These are phyloP conservation scores for Raffaelea albimanens DNA, from an alignment of 2,329 filamentous ascomycete genomes.

Conservation along the genomic window DNA sequence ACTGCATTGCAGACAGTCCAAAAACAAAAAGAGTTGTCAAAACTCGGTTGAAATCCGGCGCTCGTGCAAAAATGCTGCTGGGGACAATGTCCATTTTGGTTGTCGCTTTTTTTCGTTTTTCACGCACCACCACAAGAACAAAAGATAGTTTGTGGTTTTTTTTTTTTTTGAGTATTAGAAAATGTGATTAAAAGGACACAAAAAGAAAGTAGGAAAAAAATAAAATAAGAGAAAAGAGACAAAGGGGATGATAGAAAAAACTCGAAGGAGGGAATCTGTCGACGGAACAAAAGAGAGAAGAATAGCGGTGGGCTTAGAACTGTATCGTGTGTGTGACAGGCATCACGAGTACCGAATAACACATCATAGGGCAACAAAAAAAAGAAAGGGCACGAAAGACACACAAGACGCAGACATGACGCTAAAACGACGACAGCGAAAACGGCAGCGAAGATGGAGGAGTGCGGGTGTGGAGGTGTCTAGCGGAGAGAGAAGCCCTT, in stretches of 20 bases:
- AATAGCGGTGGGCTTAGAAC: constrained; percentile 45
- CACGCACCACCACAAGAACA: neutral
- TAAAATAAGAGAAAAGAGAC: constrained; percentile 28
- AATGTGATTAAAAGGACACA: neutral
- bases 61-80: too few relatives aligned
- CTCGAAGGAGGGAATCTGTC: constrained; percentile 28
- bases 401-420: constrained; percentile 8
- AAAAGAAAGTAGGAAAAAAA: constrained; percentile 10
- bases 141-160: neutral
- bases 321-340: constrained; percentile 32
- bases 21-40: too few relatives aligned
- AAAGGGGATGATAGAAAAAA: neutral
- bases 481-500: constrained; percentile 99
- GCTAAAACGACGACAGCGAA: neutral
- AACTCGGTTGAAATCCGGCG: too few relatives aligned
- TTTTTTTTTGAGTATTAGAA: neutral
- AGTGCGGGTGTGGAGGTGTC: constrained; percentile 19
- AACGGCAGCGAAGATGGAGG: neutral
- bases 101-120: neutral
- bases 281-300: constrained; percentile 31
- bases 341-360: constrained; percentile 49
- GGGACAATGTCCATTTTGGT: too few relatives aligned
- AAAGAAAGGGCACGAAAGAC: neutral
- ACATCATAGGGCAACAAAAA: constrained; percentile 17
- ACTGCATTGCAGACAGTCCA: too few relatives aligned